A percentile compares a stretch with the other conserved stretches of the same genome.
phyloP scores from a whole-genome alignment of 2,329 filamentous ascomycete species.

The Pseudogymnoascus sp. region DNA sequence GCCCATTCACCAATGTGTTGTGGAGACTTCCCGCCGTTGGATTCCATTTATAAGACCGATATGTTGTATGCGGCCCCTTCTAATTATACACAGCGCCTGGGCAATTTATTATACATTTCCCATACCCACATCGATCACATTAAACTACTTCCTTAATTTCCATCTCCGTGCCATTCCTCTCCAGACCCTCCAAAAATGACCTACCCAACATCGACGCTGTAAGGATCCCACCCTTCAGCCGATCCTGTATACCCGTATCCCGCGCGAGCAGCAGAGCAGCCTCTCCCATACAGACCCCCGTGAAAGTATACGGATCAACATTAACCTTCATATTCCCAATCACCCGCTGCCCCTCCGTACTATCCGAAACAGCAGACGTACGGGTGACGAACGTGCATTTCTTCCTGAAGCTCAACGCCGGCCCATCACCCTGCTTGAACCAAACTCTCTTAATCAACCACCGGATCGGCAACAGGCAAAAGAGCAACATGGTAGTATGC shows the following conservation, averaged over 20 bases:
- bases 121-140: neutral
- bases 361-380: neutral
- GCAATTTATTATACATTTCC: neutral
- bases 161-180: neutral
- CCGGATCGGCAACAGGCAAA: constrained; percentile 31
- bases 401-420: constrained; percentile 14
- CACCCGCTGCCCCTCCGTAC: neutral
- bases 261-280: neutral
- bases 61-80: neutral
- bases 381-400: neutral
- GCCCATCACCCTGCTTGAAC: constrained; percentile 48
- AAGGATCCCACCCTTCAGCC: neutral
- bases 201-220: neutral
- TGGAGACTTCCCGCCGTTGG: neutral
- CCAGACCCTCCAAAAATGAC: neutral
- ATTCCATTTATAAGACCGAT: neutral
- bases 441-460: constrained; percentile 37
- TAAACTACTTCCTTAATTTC: neutral
- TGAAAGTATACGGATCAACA: neutral
- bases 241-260: neutral
- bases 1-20: neutral
- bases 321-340: neutral
- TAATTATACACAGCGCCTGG: neutral
- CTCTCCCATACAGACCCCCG: neutral
- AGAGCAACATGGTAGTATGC: constrained; percentile 34